Conservation (phyloP, 2,329 filamentous ascomycete species). For the Coniochaeta prunicola region DNA sequence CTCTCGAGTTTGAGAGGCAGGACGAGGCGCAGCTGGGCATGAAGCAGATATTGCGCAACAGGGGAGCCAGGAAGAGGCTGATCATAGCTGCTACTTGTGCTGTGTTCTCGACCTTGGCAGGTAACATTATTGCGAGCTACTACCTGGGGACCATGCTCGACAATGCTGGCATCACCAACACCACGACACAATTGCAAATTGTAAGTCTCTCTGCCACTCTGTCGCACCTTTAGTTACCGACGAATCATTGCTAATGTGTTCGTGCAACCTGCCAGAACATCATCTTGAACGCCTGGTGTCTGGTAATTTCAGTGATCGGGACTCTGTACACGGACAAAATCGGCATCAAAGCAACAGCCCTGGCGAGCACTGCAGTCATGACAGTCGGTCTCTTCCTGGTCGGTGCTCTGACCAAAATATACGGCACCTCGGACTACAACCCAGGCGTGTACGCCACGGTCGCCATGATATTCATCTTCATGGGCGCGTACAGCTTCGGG, state of each 20-base stretch:
- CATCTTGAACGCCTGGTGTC: conserved; percentile 2
- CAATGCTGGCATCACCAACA: conserved; percentile 31
- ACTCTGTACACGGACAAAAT: conserved; percentile 1
- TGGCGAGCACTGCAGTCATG: background rate
- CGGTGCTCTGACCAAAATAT: conserved; percentile 27
- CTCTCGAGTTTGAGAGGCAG: conserved; percentile 36
- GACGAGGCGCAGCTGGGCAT: conserved; percentile 27
- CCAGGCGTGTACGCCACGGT: conserved; percentile 6
- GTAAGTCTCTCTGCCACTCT: conserved; percentile 10
- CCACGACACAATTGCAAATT: conserved; percentile 27
- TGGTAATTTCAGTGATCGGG: background rate
- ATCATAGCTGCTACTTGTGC: conserved; percentile 29
- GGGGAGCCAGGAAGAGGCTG: conserved; percentile 27
- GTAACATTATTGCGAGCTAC: conserved; percentile 32
- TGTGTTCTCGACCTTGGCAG: conserved; percentile 25
- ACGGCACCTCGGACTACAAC: conserved; percentile 2
- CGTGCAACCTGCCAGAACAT: background rate
- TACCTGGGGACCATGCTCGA: conserved; percentile 30
- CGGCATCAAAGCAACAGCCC: background rate
- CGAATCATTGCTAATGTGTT: too few relatives aligned
- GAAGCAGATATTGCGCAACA: conserved; percentile 28
- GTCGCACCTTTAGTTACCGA: too few relatives aligned
- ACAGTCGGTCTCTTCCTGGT: conserved; percentile 30
- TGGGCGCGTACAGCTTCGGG: conserved; percentile 3
- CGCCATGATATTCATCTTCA: conserved; percentile 6